Evolutionary conservation across 202 grass and related monocot species (phyloP).

Genomic region (Elaeis oleifera): DNA sequence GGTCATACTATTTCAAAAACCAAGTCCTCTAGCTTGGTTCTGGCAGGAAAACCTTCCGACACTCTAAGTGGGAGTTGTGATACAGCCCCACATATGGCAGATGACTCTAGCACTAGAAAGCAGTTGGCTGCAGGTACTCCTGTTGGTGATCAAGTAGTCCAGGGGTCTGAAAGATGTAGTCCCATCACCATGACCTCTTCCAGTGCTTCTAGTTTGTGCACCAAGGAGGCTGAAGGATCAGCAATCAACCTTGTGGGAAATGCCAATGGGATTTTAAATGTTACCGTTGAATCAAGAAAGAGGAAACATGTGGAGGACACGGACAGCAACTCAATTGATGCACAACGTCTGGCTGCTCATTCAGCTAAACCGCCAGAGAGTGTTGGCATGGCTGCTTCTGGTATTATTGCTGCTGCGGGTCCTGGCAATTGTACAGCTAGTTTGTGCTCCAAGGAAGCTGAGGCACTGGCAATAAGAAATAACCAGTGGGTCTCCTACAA

Average conservation of each 20-base stretch:
- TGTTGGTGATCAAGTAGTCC: neutral
- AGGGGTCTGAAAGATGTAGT: neutral
- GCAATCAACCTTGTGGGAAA: neutral
- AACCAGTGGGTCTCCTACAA: constrained; percentile 7
- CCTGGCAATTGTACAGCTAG: constrained; percentile 15
- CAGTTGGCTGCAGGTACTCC: neutral
- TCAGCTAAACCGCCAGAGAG: neutral
- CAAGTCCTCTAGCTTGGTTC: constrained; percentile 33
- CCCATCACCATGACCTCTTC: too few relatives aligned
- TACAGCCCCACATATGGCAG: neutral
- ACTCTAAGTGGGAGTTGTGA: neutral
- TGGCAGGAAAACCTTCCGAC: constrained; percentile 11
- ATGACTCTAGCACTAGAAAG: constrained; percentile 17
- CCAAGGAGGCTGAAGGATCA: too few relatives aligned
- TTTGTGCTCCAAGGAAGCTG: constrained; percentile 36
- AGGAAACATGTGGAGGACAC: neutral
- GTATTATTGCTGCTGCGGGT: constrained; percentile 15
- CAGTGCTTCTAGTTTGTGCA: too few relatives aligned
- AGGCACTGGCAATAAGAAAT: constrained; percentile 41
- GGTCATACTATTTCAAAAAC: constrained; percentile 22
- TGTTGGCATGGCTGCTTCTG: neutral
- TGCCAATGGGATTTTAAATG: neutral
- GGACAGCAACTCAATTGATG: constrained; percentile 24
- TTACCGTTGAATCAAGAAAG: constrained; percentile 8
- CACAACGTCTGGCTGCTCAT: neutral